Evolutionary conservation across 2,329 filamentous ascomycete species (phyloP), one percentile per base, ranked within the genome.

Genomic region (Colletotrichum viniferum): DNA sequence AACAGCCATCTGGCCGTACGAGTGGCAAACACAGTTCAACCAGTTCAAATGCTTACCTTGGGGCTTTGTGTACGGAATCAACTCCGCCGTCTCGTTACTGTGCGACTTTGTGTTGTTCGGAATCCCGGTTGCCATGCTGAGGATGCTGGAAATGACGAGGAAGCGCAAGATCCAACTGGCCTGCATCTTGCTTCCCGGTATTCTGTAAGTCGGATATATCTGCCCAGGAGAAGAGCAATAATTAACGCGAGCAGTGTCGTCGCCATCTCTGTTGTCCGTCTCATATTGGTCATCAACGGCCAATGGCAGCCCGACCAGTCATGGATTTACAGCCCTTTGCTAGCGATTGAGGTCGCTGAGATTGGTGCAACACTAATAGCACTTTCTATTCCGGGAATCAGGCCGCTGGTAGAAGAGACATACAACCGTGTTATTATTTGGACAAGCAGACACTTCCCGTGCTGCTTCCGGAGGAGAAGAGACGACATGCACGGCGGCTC

Each of bases 31-130:
- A 0, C 83, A 83, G 12, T 81, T 78, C 12, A 80, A 80, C 3
- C 75, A 83, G 4, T 90, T 88, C 76, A 83, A 78, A 0, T 90
- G 88, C 76, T 74, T 90, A 48, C 81, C 84, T 18, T 90, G 88
- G 88, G 88, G 88, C 0, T 72, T 88, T 4, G 87, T 90, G 1
- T 90, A 90, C 76, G 85, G 86, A 12, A 86, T 88, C 24, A 90
- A 89, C 78, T 89, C 87, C 13, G 83, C 81, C 0, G 80, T 90
- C 4, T 90, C 88, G 1, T 80, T 90, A 12, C 74, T 88, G 1
- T 89, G 87, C 79, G 88, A 90, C 69, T 76, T 90, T 65, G 74
- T 89, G 16, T 82, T 90, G 52, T 90, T 90, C 74, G 83, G 85
- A 4, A 88, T 90, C 63, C 88, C 88, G 0, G 81, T 87, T 21